A percentile compares a stretch with the other conserved stretches of the same genome.
Conservation (phyloP, 495 filamentous ascomycete species). For the Hypoxylon intermedium region DNA sequence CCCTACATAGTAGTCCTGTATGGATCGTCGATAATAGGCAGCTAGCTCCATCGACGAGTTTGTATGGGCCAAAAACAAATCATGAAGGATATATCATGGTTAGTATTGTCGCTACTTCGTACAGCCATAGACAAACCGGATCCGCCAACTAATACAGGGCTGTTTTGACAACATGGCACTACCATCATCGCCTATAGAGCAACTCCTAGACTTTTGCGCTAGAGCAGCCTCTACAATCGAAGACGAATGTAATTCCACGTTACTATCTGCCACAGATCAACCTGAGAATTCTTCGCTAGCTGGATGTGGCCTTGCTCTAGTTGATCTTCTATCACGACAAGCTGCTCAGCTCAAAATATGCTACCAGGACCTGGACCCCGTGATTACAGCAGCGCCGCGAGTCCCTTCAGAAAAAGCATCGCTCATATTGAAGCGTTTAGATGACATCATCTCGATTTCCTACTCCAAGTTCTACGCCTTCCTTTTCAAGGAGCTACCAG, state of each 20-base stretch:
- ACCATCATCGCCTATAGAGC: conserved; percentile 26
- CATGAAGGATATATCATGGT: no score
- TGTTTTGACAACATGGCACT: no score
- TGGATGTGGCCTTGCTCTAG: conserved; percentile 46
- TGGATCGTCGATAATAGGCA: no score
- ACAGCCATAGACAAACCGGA: no score
- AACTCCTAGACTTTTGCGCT: conserved; percentile 34
- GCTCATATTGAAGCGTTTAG: conserved; percentile 44
- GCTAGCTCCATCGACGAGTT: no score
- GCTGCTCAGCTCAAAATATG: conserved; percentile 35
- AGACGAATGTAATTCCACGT: conserved; percentile 39
- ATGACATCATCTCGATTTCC: conserved; percentile 53
- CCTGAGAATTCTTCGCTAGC: conserved; percentile 20
- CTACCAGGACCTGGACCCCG: conserved; percentile 12
- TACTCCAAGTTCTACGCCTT: conserved; percentile 74
- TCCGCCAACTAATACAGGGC: no score
- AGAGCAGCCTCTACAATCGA: conserved; percentile 34
- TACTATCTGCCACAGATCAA: conserved; percentile 16
- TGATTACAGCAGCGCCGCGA: background rate
- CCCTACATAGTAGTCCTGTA: no score
- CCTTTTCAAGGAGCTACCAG: conserved; percentile 75
- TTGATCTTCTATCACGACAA: conserved; percentile 49
- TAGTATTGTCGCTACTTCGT: no score
- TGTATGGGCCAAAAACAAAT: no score
- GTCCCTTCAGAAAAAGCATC: conserved; percentile 6